Conservation (phyloP, 1,284 basidiomycete species). For the Ustilago cynodontis region DNA sequence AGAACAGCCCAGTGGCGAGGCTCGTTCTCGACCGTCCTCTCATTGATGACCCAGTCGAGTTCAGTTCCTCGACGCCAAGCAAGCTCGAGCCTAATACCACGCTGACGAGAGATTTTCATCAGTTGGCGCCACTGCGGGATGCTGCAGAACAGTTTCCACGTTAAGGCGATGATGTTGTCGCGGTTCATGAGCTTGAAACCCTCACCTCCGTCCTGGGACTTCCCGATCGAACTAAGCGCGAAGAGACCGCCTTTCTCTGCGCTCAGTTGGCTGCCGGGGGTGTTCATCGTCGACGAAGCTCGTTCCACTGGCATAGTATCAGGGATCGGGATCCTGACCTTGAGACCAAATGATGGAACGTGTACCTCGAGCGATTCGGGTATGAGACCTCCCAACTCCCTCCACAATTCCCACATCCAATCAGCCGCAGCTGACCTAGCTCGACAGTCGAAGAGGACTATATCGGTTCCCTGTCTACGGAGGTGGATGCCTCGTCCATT, state of each 20-base stretch:
- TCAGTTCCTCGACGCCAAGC: conserved; percentile 80
- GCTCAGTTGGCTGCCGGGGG: conserved; percentile 30
- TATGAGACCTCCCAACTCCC: conserved; percentile 74
- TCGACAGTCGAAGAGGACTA: conserved; percentile 80
- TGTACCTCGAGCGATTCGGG: conserved; percentile 73
- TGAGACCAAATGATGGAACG: conserved; percentile 74
- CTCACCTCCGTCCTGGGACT: conserved; percentile 57
- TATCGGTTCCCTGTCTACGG: conserved; percentile 75
- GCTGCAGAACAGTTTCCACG: conserved; percentile 72
- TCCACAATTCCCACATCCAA: conserved; percentile 87
- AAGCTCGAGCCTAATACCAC: conserved; percentile 78
- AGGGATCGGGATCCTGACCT: conserved; percentile 78
- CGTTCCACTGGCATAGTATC: conserved; percentile 69
- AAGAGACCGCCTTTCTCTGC: conserved; percentile 19
- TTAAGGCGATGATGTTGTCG: conserved; percentile 75
- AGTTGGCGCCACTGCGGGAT: conserved; percentile 77
- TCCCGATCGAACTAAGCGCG: conserved; percentile 32
- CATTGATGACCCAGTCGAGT: conserved; percentile 84
- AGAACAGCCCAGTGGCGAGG: conserved; percentile 80
- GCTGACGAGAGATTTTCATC: conserved; percentile 74
- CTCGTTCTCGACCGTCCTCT: conserved; percentile 76
- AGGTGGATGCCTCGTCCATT: conserved; percentile 70
- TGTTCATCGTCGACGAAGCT: conserved; percentile 2
- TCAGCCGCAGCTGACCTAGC: conserved; percentile 78
- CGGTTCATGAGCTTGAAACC: conserved; percentile 74